Conservation (phyloP, 345 rosid genomes). For the Eutrema heterophyllum region DNA sequence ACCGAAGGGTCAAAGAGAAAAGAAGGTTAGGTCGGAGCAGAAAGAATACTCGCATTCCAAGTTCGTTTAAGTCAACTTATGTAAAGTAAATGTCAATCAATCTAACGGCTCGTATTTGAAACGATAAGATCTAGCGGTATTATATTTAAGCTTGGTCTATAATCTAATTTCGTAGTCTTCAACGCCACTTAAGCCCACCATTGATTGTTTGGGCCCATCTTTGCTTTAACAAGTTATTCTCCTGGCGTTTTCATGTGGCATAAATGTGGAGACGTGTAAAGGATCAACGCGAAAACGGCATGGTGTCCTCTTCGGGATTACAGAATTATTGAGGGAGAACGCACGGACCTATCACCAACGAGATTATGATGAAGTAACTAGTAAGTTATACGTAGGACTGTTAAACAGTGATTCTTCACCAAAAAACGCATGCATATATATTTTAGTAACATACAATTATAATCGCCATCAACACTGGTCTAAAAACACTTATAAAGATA, state of each 20-base stretch:
- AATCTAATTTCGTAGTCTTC: not conserved
- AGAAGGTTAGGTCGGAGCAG: constrained; percentile 28
- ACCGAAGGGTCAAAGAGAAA: constrained; percentile 30
- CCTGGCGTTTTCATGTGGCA: not conserved
- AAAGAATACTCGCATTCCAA: not conserved
- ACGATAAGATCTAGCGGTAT: not conserved
- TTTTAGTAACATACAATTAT: not conserved
- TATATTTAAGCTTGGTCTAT: not conserved
- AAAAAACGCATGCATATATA: not conserved
- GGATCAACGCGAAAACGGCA: not conserved
- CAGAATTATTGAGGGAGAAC: not conserved
- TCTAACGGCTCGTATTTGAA: not conserved
- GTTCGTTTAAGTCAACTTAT: not conserved
- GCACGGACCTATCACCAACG: not conserved
- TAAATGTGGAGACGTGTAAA: constrained; percentile 4
- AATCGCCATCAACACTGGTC: not conserved
- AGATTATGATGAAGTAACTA: constrained; percentile 3
- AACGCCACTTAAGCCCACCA: not conserved
- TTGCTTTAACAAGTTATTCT: not conserved
- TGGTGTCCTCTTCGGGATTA: not conserved
- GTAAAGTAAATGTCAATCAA: not conserved
- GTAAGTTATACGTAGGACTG: not conserved
- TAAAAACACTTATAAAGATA: not conserved
- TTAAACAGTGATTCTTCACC: not conserved
- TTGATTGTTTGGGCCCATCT: not conserved